Conservation (phyloP, 169 alveolate genomes). For the Cyclospora cayetanensis region DNA sequence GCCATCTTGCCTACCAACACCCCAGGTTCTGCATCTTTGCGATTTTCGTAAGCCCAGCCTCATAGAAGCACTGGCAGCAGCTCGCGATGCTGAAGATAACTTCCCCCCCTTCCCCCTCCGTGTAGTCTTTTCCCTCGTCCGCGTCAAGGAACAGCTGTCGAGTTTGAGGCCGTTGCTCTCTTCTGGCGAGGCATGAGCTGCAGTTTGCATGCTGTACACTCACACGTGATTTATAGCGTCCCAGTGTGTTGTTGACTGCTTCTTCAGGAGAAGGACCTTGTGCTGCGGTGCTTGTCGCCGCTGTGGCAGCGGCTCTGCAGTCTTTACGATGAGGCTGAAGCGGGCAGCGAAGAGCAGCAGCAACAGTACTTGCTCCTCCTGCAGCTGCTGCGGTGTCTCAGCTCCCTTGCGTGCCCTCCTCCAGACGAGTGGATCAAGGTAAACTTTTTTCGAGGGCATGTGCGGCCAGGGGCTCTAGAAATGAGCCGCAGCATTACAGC, state of each 20-base stretch:
- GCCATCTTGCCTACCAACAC: constrained; percentile 64
- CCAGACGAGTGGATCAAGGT: constrained; percentile 63
- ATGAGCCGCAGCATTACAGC: background rate
- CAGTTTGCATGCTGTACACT: background rate
- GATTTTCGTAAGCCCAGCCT: background rate
- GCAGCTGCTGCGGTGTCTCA: constrained; percentile 67
- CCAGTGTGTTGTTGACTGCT: background rate
- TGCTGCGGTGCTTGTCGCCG: background rate
- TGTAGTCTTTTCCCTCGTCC: background rate
- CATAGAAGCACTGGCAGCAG: background rate
- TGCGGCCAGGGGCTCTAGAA: background rate
- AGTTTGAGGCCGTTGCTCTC: background rate
- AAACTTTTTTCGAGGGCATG: background rate
- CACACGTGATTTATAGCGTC: too few relatives aligned
- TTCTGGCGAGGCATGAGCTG: background rate
- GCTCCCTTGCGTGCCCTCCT: constrained; percentile 33
- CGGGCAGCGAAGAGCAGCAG: constrained; percentile 23
- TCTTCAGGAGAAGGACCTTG: constrained; percentile 29
- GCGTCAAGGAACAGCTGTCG: background rate
- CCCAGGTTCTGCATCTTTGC: constrained; percentile 65
- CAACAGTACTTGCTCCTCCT: constrained; percentile 21
- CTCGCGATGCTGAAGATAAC: background rate
- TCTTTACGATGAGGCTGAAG: constrained; percentile 50
- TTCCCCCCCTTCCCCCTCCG: background rate
- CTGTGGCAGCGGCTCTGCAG: constrained; percentile 22